Evolutionary conservation across 306 rosid genomes (phyloP).

Genomic region (Carpinus fangiana): DNA sequence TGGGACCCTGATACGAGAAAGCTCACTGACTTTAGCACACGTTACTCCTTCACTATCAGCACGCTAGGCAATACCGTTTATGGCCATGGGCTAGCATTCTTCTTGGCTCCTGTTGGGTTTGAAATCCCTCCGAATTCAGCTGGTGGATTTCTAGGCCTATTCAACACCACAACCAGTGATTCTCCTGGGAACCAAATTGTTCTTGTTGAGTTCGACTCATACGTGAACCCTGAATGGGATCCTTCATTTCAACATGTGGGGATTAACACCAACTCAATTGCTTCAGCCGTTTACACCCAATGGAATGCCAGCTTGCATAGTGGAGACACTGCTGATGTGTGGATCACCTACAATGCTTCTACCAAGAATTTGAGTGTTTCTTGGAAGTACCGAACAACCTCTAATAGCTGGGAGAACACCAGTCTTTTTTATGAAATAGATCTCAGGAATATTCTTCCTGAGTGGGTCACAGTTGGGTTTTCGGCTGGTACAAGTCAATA

Average conservation of each 20-base stretch:
- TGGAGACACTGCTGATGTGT: slow-evolving; percentile 19
- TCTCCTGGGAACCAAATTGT: slow-evolving; percentile 25
- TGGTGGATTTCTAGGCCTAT: slow-evolving; percentile 16
- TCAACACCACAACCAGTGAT: not conserved
- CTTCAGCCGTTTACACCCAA: slow-evolving; percentile 2
- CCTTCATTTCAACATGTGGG: slow-evolving; percentile 34
- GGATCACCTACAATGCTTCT: slow-evolving; percentile 33
- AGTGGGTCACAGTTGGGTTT: slow-evolving; percentile 54
- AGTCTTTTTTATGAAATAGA: slow-evolving; percentile 32
- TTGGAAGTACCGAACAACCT: slow-evolving; percentile 11
- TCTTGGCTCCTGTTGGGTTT: slow-evolving; percentile 38
- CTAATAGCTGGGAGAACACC: not conserved
- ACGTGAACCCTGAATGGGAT: slow-evolving; percentile 31
- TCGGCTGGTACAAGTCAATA: slow-evolving; percentile 41
- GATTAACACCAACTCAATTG: slow-evolving; percentile 39
- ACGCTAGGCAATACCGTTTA: not conserved
- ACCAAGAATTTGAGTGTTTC: slow-evolving; percentile 18
- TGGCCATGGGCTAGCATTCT: slow-evolving; percentile 39
- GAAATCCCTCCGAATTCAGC: slow-evolving; percentile 15
- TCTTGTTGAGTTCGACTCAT: slow-evolving; percentile 46
- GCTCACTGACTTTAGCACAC: slow-evolving; percentile 40
- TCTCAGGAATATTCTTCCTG: slow-evolving; percentile 36
- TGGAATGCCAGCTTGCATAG: slow-evolving; percentile 24
- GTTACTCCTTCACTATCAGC: slow-evolving; percentile 32
- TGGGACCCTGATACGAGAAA: slow-evolving; percentile 36